A percentile compares a stretch with the other conserved stretches of the same genome.
Evolutionary conservation across 768 basidiomycete species (phyloP).

Genomic region (Galerina sulciceps): DNA sequence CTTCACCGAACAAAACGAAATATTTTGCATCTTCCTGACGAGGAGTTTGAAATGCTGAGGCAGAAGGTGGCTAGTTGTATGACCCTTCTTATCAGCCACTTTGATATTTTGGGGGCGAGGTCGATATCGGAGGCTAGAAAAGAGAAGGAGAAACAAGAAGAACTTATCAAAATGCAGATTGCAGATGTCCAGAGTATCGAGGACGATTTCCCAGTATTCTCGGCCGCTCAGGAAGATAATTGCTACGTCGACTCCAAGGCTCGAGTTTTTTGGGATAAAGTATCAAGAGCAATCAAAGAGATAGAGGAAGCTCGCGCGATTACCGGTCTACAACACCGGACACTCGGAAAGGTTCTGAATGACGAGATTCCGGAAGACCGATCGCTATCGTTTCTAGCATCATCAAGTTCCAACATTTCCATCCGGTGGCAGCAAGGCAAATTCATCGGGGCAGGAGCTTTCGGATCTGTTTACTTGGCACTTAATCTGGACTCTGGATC

Average conservation of each 20-base stretch:
- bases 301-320: constrained; percentile 70
- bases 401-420: constrained; percentile 93
- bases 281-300: constrained; percentile 57
- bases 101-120: constrained; percentile 95
- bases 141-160: constrained; percentile 87
- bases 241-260: constrained; percentile 66
- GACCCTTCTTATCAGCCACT: constrained; percentile 95
- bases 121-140: constrained; percentile 86
- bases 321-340: constrained; percentile 70
- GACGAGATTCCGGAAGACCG: constrained; percentile 93
- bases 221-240: constrained; percentile 43
- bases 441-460: constrained; percentile 98
- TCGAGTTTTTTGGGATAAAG: constrained; percentile 78
- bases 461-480: constrained; percentile 98
- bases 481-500: constrained; percentile 95
- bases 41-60: constrained; percentile 89
- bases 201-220: constrained; percentile 47
- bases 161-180: constrained; percentile 56
- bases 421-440: constrained; percentile 98
- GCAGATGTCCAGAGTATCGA: constrained; percentile 46
- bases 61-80: constrained; percentile 95
- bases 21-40: constrained; percentile 85
- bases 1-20: constrained; percentile 86
- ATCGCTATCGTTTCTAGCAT: constrained; percentile 91
- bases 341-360: constrained; percentile 90